Base-by-base conservation (phyloP, 805 yeast genomes). In the Middelhovenomyces tepae region DNA sequence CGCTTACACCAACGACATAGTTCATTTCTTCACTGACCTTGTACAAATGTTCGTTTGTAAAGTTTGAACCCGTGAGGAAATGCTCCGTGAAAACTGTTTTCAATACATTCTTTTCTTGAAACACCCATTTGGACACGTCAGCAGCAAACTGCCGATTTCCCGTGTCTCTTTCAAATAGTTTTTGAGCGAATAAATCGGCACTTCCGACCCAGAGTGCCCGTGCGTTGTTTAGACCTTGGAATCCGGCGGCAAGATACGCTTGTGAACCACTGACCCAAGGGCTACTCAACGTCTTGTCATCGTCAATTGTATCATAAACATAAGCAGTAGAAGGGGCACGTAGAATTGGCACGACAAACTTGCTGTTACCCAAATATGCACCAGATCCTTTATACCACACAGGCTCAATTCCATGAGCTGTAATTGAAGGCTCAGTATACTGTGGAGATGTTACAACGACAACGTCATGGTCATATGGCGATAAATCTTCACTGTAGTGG, bases 201-300 rank as follows among this genome's bases (percentile, higher is more conserved):
- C 80, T 67, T n/a, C 96, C 97, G 11, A 78, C 47, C 95, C 96
- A 85, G 8, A 69, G 51, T 28, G 75, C 65, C 46, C 98, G 75
- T 2, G 94, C 82, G 50, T 82, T 84, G 51, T 73, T 73, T 36
- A 75, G 65, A 30, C 78, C 78, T 62, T 91, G 99, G 48, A 84
- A 71, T 1, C 76, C 91, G 7, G 74, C 93, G 15, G 76, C 73
- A 33, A 82, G 53, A 53, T 64, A 78, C 4, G 84, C 86, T 59
- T 87, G 93, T 27, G 75, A 64, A 19, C 95, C 95, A 22, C 75
- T 62, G 9, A 82, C 74, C 94, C 95, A 87, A 3, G 75, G 65
- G 25, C 42, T 52, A 37, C 42, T 22, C 13, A 37, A 39, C 8
- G 45, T 31, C 17, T 55, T 49, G 11, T 60, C 66, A 11, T 63